A percentile compares a stretch with the other conserved stretches of the same genome.
These are phyloP conservation scores for Neurospora sp. DNA, from an alignment of 2,329 filamentous ascomycete genomes.

Conservation along the genomic window DNA sequence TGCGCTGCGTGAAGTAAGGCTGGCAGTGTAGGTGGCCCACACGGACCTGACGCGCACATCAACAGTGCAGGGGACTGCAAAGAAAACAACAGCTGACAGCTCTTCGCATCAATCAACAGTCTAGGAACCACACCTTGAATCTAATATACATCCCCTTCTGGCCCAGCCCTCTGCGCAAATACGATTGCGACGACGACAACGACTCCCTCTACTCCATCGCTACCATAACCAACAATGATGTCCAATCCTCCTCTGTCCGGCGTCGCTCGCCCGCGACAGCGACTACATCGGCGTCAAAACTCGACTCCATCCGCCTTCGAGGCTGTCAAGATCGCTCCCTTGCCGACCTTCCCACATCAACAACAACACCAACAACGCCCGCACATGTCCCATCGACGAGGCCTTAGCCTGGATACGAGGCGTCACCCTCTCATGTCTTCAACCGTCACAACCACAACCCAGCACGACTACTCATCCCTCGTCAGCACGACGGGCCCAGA, in stretches of 20 bases:
- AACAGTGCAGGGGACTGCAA: conserved; percentile 14
- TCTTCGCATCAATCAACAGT: conserved; percentile 12
- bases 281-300: conserved; percentile 76
- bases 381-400: conserved; percentile 58
- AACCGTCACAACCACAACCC: conserved; percentile 15
- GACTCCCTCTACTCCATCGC: conserved; percentile 20
- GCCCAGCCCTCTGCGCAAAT: conserved; percentile 35
- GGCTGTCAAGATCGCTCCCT: conserved; percentile 56
- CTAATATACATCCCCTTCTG: background rate
- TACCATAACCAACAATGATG: conserved; percentile 22
- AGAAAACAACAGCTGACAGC: conserved; percentile 13
- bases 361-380: conserved; percentile 28
- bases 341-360: conserved; percentile 48
- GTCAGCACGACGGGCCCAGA: conserved; percentile 46
- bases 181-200: conserved; percentile 26
- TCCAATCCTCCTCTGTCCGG: conserved; percentile 42
- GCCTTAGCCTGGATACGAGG: conserved; percentile 72
- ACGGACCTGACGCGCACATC: background rate
- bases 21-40: background rate
- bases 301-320: conserved; percentile 76
- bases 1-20: conserved; percentile 68
- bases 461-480: conserved; percentile 38
- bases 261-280: conserved; percentile 63
- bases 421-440: conserved; percentile 39
- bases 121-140: conserved; percentile 19